phyloP scores from a whole-genome alignment of 2,329 filamentous ascomycete species.

The Fusarium marasasianum region DNA sequence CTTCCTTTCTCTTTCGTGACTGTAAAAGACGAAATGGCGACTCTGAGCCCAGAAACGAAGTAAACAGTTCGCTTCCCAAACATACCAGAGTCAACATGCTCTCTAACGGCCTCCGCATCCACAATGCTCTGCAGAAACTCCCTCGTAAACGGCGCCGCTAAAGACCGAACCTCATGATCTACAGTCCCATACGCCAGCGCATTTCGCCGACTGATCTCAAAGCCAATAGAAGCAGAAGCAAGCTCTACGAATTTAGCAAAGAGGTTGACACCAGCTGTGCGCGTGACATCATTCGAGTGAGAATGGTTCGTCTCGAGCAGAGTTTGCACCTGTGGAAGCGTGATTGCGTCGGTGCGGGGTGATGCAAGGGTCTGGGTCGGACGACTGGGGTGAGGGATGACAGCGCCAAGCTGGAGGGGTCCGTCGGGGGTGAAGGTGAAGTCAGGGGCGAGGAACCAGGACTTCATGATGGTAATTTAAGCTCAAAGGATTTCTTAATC shows the following conservation, averaged over 20 bases:
- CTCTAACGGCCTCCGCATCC: fast-evolving
- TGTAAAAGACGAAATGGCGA: fast-evolving
- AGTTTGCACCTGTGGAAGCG: neutral
- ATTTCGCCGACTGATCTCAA: neutral
- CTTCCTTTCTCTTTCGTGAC: fast-evolving
- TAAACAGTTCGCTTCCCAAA: neutral
- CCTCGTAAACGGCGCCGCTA: neutral
- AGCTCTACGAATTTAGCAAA: neutral
- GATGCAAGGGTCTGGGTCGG: neutral
- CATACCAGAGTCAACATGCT: fast-evolving
- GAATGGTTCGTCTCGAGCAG: neutral
- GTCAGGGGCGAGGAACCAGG: neutral
- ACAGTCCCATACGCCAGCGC: neutral
- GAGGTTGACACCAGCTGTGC: neutral
- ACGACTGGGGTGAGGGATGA: neutral
- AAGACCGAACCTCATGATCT: neutral
- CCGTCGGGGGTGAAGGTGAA: neutral
- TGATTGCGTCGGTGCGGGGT: neutral
- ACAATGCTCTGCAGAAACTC: neutral
- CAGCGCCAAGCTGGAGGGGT: neutral
- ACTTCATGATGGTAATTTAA: neutral
- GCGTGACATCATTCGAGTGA: neutral
- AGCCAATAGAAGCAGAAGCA: neutral
- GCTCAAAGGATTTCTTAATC: fast-evolving
- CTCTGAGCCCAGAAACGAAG: neutral